Base-by-base conservation (phyloP, 352 stramenopile genomes). In the Stramenopiles sp. region DNA sequence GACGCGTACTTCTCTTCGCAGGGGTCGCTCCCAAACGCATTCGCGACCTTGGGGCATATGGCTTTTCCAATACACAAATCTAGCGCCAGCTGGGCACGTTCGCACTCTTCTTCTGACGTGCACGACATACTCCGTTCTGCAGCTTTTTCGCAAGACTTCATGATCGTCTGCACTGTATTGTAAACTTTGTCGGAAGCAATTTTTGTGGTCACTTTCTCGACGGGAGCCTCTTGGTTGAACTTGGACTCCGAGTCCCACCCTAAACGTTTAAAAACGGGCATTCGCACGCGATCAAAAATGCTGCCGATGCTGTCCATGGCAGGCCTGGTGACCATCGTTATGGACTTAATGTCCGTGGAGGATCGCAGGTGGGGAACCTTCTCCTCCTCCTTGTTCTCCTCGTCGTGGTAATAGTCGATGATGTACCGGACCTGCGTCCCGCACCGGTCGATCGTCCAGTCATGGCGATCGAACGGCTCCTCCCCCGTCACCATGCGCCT, bases 391-490 rank as follows among this genome's bases (percentile, higher is more conserved):
- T 83, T 80, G 78, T 90, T 92, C 1, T 90, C 80, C 76, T 93
- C 88, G 79, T 94, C 87, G 76, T 92, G 93, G 83, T 99, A 99
- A 82, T 98, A 99, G 86, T 99, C 95, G 80, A 99, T 97, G 32
- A 99, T 92, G 80, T 99, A 99, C 74, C 95, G 90, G 36, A 92
- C 82, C 30, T 86, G 79, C 33, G 83, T 82, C 4, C 80, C 78
- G 4, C 77, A 77, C 12, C 84, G 69, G 68, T 86, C 77, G 68
- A 84, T 80, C 12, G 82, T 75, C 81, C 79, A 90, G 73, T 82
- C 79, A 78, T 93, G 87, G 35, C 88, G 76, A 84, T 99, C 95
- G 80, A 99, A 99, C 0, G 91, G 91, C 74, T 91, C 43, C 25
- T 63, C 12, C 25, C 43, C 43, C 12, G 12, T 18, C 25, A 95